These are phyloP conservation scores for Cercospora sp. DNA, from an alignment of 2,329 filamentous ascomycete genomes.

Conservation along the genomic window DNA sequence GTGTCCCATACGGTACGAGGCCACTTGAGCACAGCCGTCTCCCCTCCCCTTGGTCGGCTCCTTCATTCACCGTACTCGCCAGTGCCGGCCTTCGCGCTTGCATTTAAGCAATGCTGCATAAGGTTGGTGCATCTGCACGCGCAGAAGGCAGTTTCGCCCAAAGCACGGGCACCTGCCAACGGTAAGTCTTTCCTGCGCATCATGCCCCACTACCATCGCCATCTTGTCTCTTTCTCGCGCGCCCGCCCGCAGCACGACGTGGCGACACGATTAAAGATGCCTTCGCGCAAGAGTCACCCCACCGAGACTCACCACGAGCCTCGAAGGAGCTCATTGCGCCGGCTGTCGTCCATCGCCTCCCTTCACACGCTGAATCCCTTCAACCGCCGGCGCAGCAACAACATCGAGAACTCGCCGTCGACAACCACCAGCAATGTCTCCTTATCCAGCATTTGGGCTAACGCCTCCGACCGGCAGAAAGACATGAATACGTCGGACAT, in stretches of 20 bases:
- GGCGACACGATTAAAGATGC: slow-evolving; percentile 22
- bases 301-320: slow-evolving; percentile 26
- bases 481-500: slow-evolving; percentile 15
- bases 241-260: neutral
- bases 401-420: slow-evolving; percentile 23
- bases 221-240: neutral
- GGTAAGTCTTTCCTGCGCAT: neutral
- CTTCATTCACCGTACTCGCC: neutral
- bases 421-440: slow-evolving; percentile 33
- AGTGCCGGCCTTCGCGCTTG: neutral
- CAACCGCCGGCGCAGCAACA: slow-evolving; percentile 36
- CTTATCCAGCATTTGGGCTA: slow-evolving; percentile 27
- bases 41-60: neutral
- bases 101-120: neutral
- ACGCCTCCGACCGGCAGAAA: slow-evolving; percentile 21
- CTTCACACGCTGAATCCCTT: slow-evolving; percentile 40
- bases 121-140: neutral
- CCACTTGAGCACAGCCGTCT: neutral
- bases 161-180: neutral
- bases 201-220: neutral
- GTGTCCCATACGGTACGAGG: neutral
- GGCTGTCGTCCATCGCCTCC: slow-evolving; percentile 40
- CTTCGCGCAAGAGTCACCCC: slow-evolving; percentile 29
- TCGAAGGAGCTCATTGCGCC: slow-evolving; percentile 32
- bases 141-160: neutral